Percentiles rank a stretch among this genome's conserved stretches.
Conservation (phyloP, 2,329 filamentous ascomycete genomes). For the Dothistroma septosporum region DNA sequence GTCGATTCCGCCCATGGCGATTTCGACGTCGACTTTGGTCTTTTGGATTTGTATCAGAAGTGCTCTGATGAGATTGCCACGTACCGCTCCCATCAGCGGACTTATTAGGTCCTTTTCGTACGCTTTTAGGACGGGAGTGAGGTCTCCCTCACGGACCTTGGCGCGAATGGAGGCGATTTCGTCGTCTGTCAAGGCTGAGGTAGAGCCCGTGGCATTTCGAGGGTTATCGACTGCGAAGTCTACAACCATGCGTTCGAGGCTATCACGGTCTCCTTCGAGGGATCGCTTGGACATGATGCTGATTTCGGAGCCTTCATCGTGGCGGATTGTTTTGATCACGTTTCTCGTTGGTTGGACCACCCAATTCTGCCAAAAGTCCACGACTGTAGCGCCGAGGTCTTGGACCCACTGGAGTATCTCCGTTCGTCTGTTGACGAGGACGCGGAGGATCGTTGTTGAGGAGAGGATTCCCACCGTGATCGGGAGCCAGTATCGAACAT, state of each 20-base stretch:
- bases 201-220: slow-evolving; percentile 50
- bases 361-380: slow-evolving; percentile 97
- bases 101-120: slow-evolving; percentile 84
- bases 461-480: slow-evolving; percentile 68
- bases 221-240: slow-evolving; percentile 88
- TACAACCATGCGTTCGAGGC: slow-evolving; percentile 94
- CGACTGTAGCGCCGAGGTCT: slow-evolving; percentile 70
- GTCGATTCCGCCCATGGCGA: slow-evolving; percentile 94
- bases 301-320: slow-evolving; percentile 88
- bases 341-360: slow-evolving; percentile 79
- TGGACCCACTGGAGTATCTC: slow-evolving; percentile 76
- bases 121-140: slow-evolving; percentile 84
- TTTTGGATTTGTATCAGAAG: slow-evolving; percentile 96
- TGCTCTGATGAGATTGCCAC: slow-evolving; percentile 82
- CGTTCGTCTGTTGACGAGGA: slow-evolving; percentile 68
- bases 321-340: slow-evolving; percentile 84
- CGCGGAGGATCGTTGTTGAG: slow-evolving; percentile 77
- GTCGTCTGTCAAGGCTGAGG: slow-evolving; percentile 52
- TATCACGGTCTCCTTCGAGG: slow-evolving; percentile 82
- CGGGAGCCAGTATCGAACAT: slow-evolving; percentile 88
- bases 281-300: slow-evolving; percentile 95
- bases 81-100: slow-evolving; percentile 76
- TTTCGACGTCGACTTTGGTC: slow-evolving; percentile 96
- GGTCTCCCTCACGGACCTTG: slow-evolving; percentile 84
- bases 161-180: slow-evolving; percentile 70